A percentile compares a stretch with the other conserved stretches of the same genome.
phyloP scores from a whole-genome alignment of 1,284 basidiomycete species.

The Apiotrichum mycotoxinovorans region DNA sequence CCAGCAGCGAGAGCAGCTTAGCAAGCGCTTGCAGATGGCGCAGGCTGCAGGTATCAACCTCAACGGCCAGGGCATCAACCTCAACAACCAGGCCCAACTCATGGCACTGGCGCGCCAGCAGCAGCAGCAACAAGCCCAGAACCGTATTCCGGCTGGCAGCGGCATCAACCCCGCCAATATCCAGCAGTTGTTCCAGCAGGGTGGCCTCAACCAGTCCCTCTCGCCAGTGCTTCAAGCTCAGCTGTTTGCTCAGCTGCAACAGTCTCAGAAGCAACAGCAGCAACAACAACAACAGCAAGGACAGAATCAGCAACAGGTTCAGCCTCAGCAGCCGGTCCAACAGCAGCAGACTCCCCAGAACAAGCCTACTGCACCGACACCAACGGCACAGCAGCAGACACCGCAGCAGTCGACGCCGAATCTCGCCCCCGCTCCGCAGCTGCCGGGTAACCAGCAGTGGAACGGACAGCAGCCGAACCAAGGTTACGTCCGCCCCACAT shows the following conservation, averaged over 20 bases:
- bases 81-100: conserved; percentile 4
- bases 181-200: conserved; percentile 14
- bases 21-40: conserved; percentile 9
- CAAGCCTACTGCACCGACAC: not conserved
- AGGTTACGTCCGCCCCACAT: conserved; percentile 1
- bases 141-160: conserved; percentile 1
- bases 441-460: conserved; percentile 1
- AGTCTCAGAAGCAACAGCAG: conserved; percentile 3
- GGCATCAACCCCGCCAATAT: conserved; percentile 8
- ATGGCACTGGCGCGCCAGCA: not conserved
- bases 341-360: conserved; percentile 2
- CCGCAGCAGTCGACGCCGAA: conserved; percentile 15
- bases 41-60: conserved; percentile 10
- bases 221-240: conserved; percentile 15
- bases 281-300: conserved; percentile 5
- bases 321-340: conserved; percentile 7
- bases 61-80: conserved; percentile 4
- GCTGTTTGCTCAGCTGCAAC: conserved; percentile 9
- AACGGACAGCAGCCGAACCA: not conserved
- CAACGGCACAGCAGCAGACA: conserved; percentile 2
- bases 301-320: conserved; percentile 1
- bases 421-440: not conserved
- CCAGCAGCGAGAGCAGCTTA: conserved; percentile 7
- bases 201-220: conserved; percentile 3
- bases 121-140: conserved; percentile 7